Base-by-base conservation (phyloP, 768 basidiomycete genomes). In the Floccularia luteovirens region DNA sequence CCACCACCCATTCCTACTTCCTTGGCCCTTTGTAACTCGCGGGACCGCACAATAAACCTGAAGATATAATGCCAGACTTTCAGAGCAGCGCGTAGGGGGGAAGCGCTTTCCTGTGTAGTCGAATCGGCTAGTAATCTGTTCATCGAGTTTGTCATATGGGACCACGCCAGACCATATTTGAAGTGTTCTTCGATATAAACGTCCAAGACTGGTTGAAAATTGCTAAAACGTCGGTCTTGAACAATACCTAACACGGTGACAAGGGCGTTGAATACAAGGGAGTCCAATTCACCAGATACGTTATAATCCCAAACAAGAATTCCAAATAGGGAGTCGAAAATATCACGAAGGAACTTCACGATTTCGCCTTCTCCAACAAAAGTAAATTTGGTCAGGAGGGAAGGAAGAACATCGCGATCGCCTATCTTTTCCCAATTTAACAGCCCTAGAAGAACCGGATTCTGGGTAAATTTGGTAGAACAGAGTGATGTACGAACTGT, bases 1-100 rank as follows among this genome's bases (percentile, higher is more conserved):
- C 82, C 87, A 8, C 80, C 79, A 19, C 82, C 81, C 66, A 88
- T 80, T 0, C 82, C 82, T 17, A 82, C 56, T 43, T 91, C 89
- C 53, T 82, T 83, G 4, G 70, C 67, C 58, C 89, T 89, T 58
- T 94, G 92, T 32, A 94, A 58, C 51, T 91, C 90, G 24, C 92
- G 70, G 2, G 92, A 83, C n/a, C 88, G 75, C 12, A 87, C 79
- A 52, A 96, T 86, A 61, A 98, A 90, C 56, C 88, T 89, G 77
- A 97, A 90, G 50, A 98, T 80, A 54, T 93, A 90, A 53, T 91
- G 86, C 91, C 91, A 94, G 22, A 97, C 94, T 58, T 97, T 97
- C 44, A 98, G 68, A 12, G 92, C 87, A 8, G 90, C 81, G 24
- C 93, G 81, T 41, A 97, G 72, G 4, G 77, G 74, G 13, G 85